Evolutionary conservation across 495 filamentous ascomycete species (phyloP), one percentile per base, ranked within the genome.

Genomic region (Cetradonia linearis): DNA sequence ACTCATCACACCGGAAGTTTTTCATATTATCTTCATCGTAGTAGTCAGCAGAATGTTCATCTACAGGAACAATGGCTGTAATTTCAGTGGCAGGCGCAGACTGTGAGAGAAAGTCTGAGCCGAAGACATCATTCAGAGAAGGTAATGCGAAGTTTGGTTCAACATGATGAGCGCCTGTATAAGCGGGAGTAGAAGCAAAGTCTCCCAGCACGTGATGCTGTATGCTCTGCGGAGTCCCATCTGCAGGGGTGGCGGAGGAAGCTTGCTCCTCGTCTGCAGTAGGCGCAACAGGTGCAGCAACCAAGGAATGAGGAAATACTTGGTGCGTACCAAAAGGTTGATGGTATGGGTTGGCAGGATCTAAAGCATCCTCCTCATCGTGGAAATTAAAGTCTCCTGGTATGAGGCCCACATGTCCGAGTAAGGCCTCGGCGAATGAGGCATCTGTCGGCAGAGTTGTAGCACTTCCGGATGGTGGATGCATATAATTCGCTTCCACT

Each of bases 21-120:
- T 54, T 54, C 50, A 54, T 54, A 30, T 54, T 54, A 54, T 54
- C 50, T 54, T 54, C 50, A 54, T 54, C 50, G 28, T 5, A 54
- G n/a, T 36, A 36, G 50, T 54, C 50, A 54, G 50, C 50, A 54
- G 50, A 30, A 36, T 34, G 34, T 18, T 54, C 50, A 36, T 54
- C 6, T 31, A 34, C 34, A 31, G 18, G 18, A 25, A 31, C 34
- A 10, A 34, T 14, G 34, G 54, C n/a, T 28, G 36, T 34, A 56
- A 25, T 14, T 56, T 56, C 38, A 28, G 34, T 38, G 10, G 54
- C 38, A 44, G 38, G 36, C 31, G 36, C 34, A 56, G 54, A 40
- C 40, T 56, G 54, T 18, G 54, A 40, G 54, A 56, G 54, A 38
- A 56, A 56, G 20, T 56, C 54, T 44, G n/a, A 56, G 34, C 54